Evolutionary conservation across 2,329 filamentous ascomycete genomes (phyloP), one percentile per base, ranked within the genome.

Genomic region (Alternaria atra): DNA sequence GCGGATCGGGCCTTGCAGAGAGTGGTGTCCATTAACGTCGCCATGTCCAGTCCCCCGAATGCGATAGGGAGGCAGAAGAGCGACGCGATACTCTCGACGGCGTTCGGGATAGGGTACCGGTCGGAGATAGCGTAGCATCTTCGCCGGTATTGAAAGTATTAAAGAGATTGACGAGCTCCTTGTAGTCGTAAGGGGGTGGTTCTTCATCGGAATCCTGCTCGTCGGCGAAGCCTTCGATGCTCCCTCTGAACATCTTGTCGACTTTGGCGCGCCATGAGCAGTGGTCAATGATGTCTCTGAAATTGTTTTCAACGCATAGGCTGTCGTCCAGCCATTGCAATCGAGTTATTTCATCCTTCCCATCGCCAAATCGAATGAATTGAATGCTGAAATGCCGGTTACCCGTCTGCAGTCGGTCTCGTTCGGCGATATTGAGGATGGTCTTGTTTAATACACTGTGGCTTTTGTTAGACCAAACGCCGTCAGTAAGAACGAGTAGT

Each of bases 321-420:
- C 39, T 15, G n/a, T 63, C 53, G 8, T 60, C 17, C 32, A 46
- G n/a, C 43, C 8, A 12, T 17, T 46, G 6, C 12, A 46, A 6
- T 2, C 27, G 43, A 17, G 0, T 15, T 32, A 30, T 58, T 6
- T 42, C 59, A 2, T 23, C 4, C 0, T 8, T 15, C 3, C 29
- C 12, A 10, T 66, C 58, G 6, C 58, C 67, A 43, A 70, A 65
- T 10, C 67, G 55, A 4, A 70, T 57, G 44, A 70, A 69, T n/a
- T 60, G 55, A 7, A 70, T 63, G 30, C 52, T 65, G 29, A 68
- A 66, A 35, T 57, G 57, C 0, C 68, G 63, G 0, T 54, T 47
- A 8, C 55, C 53, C 6, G 23, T 29, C 12, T 23, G 12, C 9
- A 29, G 12, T 51, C 32, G 34, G 23, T 58, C 51, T 47, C 27